Evolutionary conservation across 1,284 basidiomycete species (phyloP), one percentile per base, ranked within the genome.

Genomic region (Cutaneotrichosporon sp.): DNA sequence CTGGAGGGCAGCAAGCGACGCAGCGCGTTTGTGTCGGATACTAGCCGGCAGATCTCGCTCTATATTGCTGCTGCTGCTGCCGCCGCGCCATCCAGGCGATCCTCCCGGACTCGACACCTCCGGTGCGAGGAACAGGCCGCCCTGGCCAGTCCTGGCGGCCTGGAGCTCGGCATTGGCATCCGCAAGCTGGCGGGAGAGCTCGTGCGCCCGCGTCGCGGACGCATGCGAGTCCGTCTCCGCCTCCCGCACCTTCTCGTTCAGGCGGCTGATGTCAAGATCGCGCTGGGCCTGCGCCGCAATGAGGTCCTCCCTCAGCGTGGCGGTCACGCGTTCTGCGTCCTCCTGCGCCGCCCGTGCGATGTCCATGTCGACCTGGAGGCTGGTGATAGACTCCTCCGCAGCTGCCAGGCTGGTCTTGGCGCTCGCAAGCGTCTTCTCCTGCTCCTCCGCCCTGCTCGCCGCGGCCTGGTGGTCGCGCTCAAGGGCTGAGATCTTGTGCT

Each of bases 1-100:
- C 69, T 90, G 90, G 49, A 93, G 81, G 82, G 91, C 90, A 64
- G 84, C 84, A 55, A 93, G 75, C 68, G 88, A 90, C 55, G 89
- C 83, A 64, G 85, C 83, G 48, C 90, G 84, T 68, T 90, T 90
- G 72, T 91, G 88, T 33, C 83, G 78, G 27, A 87, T 85, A 67
- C 87, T 84, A 0, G 85, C 81, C 2, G 87, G 84, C 38, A 92
- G 78, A 42, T 79, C 79, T 20, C 84, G 80, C 60, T 88, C 86
- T 55, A 80, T 74, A 1, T 41, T 33, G 2, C n/a, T n/a, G n/a
- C n/a, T n/a, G n/a, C n/a, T 24, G 49, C n/a, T 37, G 33, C 9
- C 35, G 43, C 27, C 43, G 47, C 3, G 44, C 17, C n/a, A n/a
- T n/a, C n/a, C n/a, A n/a, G n/a, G n/a, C n/a, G n/a, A n/a, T n/a